Percentiles rank a stretch among this genome's conserved stretches.
Conservation (phyloP, 345 rosid genomes). For the Populus simonii region DNA sequence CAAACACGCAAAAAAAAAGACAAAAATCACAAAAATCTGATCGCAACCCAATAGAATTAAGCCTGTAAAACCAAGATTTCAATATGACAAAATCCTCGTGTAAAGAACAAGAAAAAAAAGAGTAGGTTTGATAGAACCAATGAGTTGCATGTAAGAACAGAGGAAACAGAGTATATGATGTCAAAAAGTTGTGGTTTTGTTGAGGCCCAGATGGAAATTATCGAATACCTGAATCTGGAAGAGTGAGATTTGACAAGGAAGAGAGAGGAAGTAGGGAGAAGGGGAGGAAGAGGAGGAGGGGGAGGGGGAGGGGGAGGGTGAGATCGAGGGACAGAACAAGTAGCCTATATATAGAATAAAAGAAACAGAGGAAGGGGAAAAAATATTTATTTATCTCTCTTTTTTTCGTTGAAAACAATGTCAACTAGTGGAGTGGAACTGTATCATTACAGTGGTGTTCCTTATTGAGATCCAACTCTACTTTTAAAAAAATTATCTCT, state of each 20-base stretch:
- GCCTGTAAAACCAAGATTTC: not conserved
- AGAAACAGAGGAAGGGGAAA: not conserved
- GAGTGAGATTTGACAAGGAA: conserved; percentile 3
- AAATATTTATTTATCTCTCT: not conserved
- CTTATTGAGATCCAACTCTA: too few species aligned
- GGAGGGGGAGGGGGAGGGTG: too few species aligned
- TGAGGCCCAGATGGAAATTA: conserved; percentile 11
- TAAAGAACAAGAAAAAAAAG: not conserved
- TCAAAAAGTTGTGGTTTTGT: not conserved
- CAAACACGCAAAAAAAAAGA: not conserved
- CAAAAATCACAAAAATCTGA: conserved; percentile 9
- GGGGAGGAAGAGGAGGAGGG: not conserved
- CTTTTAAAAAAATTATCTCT: too few species aligned
- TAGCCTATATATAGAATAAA: not conserved
- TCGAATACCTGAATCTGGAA: conserved; percentile 19
- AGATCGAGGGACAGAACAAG: not conserved
- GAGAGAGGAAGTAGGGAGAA: not conserved
- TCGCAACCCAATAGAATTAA: conserved; percentile 12
- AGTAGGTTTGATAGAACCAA: not conserved
- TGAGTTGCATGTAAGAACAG: not conserved
- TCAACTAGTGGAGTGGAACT: not conserved
- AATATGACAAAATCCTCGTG: not conserved
- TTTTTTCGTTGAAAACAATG: not conserved
- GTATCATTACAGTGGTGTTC: too few species aligned
- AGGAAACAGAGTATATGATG: not conserved